Evolutionary conservation across 192 early-diverging fungal species (phyloP).

Genomic region (Phycomyces blakesleeanus): DNA sequence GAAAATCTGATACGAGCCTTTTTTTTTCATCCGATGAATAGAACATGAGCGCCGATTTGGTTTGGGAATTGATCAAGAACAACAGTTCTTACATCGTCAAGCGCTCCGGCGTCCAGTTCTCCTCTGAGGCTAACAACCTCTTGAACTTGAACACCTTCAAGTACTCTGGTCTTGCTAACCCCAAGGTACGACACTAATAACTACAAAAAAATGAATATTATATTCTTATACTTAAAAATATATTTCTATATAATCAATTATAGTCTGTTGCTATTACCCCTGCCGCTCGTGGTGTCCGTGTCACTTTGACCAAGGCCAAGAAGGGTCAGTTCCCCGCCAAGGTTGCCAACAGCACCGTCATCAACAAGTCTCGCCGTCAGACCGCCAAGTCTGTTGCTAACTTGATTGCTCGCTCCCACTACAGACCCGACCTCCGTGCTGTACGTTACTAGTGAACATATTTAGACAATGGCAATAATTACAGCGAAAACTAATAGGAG

Average conservation of each 20-base stretch:
- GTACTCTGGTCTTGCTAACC: constrained; percentile 77
- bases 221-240: neutral
- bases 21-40: constrained; percentile 13
- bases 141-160: constrained; percentile 78
- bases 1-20: neutral
- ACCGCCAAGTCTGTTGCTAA: constrained; percentile 63
- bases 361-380: constrained; percentile 59
- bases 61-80: constrained; percentile 69
- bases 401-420: constrained; percentile 51
- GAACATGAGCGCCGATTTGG: constrained; percentile 39
- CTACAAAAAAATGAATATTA: neutral
- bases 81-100: constrained; percentile 79
- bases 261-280: constrained; percentile 59
- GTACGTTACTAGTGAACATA: constrained; percentile 26
- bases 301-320: constrained; percentile 58
- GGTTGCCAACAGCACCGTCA: constrained; percentile 46
- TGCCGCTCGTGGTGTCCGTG: constrained; percentile 61
- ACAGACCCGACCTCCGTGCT: constrained; percentile 71
- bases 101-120: constrained; percentile 70
- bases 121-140: constrained; percentile 71
- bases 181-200: constrained; percentile 60
- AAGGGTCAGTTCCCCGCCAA: constrained; percentile 54
- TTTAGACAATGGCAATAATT: neutral
- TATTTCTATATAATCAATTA: neutral
- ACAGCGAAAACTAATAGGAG: neutral